Evolutionary conservation across 768 basidiomycete species (phyloP), one percentile per base, ranked within the genome.

Genomic region (Trametes cingulata): DNA sequence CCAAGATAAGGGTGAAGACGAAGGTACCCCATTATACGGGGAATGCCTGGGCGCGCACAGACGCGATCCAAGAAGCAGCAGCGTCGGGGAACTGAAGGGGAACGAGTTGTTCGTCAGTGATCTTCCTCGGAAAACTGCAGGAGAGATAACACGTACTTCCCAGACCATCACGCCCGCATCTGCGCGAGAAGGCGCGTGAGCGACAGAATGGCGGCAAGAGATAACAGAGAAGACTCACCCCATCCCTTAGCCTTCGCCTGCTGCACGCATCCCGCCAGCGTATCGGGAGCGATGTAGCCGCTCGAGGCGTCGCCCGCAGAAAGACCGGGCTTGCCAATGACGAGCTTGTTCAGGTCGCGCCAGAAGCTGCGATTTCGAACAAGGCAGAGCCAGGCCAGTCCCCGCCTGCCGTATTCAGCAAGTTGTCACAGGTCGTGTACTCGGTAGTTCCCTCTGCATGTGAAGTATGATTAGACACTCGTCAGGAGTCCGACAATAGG

Each of bases 251-350:
- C 66, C 64, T 84, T 81, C 0, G 86, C 90, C 69, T 83, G 74
- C 19, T 75, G 64, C 35, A 90, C 72, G 70, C 90, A 92, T 2
- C 72, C 69, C 0, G 84, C 80, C 20, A 92, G 76, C 17, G 80
- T 80, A 1, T 76, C 68, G 2, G 86, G 77, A 33, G 73, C 76
- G 62, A 91, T 85, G 71, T 80, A 90, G 9, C 86, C 78, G 29
- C 74, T 80, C 41, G 42, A 70, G 1, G 82, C 79, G 14, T 79
- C 78, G 6, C 66, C 65, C 0, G 77, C 56, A 7, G 56, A 52
- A 43, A 60, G 69, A 1, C 83, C 85, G 1, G 88, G 89, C 72
- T 92, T 92, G 4, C 88, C 89, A 66, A 92, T 88, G 61, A 91
- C 83, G 50, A 91, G 76, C 73, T 92, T 91, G 69, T 80, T 71